Conservation (phyloP, 768 basidiomycete genomes). For the Auricularia cornea region DNA sequence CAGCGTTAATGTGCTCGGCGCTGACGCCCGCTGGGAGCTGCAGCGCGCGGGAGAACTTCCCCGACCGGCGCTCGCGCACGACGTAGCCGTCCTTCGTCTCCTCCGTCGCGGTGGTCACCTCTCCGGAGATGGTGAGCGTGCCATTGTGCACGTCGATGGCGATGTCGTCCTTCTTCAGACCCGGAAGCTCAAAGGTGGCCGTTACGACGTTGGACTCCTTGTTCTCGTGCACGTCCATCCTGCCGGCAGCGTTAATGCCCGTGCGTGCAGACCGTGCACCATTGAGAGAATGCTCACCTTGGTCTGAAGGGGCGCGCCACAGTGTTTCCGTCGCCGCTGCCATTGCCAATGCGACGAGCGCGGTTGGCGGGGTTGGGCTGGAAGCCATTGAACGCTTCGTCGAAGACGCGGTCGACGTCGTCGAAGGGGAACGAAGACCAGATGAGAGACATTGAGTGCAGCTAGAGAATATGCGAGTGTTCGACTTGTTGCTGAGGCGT, state of each 20-base stretch:
- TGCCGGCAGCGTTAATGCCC: not conserved
- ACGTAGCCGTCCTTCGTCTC: conserved; percentile 9
- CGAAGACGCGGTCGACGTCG: not conserved
- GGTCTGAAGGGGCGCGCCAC: not conserved
- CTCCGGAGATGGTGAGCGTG: conserved; percentile 40
- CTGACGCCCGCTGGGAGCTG: no score
- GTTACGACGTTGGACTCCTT: conserved; percentile 33
- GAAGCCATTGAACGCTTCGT: not conserved
- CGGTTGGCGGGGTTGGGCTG: not conserved
- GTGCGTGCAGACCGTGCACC: no score
- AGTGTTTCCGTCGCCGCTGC: not conserved
- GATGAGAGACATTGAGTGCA: not conserved
- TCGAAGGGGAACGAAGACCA: not conserved
- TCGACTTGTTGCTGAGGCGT: no score
- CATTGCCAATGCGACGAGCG: no score
- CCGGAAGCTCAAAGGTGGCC: conserved; percentile 49
- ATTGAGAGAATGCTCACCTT: not conserved
- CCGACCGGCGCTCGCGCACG: no score
- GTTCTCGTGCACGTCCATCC: conserved; percentile 40
- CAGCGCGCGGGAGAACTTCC: no score
- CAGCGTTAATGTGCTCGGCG: no score
- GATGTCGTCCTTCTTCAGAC: conserved; percentile 35
- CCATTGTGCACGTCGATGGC: conserved; percentile 33
- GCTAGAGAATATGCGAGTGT: not conserved
- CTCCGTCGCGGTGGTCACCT: conserved; percentile 24